Percentiles rank a stretch among this genome's conserved stretches.
Conservation (phyloP, 176 grass and related monocot species). For the Cenchrus americanus region DNA sequence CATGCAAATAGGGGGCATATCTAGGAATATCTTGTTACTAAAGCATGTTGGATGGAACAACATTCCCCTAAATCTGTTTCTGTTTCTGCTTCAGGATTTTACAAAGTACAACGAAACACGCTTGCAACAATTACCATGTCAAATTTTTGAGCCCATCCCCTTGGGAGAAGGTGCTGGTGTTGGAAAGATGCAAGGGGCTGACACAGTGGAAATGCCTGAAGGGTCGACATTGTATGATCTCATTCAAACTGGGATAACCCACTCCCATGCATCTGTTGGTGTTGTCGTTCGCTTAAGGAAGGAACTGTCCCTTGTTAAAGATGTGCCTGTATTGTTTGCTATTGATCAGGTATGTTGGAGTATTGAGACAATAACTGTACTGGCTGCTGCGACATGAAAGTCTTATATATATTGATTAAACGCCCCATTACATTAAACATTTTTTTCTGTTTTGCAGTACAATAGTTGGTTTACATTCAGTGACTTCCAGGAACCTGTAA, state of each 20-base stretch:
- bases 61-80: slow-evolving; percentile 14
- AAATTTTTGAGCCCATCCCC: slow-evolving; percentile 83
- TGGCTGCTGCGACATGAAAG: background rate
- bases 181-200: slow-evolving; percentile 82
- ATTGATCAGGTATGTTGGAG: slow-evolving; percentile 82
- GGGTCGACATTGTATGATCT: slow-evolving; percentile 91
- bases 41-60: background rate
- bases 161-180: slow-evolving; percentile 93
- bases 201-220: slow-evolving; percentile 95
- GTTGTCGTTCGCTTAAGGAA: slow-evolving; percentile 77
- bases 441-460: slow-evolving; percentile 69
- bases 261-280: slow-evolving; percentile 78
- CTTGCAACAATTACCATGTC: slow-evolving; percentile 79
- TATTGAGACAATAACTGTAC: slow-evolving; percentile 12
- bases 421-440: background rate
- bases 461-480: slow-evolving; percentile 99
- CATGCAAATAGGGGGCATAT: background rate
- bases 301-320: slow-evolving; percentile 87
- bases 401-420: slow-evolving; percentile 34
- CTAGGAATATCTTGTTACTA: slow-evolving; percentile 8
- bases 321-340: slow-evolving; percentile 86
- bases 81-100: slow-evolving; percentile 68
- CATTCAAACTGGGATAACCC: slow-evolving; percentile 96
- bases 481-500: slow-evolving; percentile 85
- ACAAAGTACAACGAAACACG: slow-evolving; percentile 82